These are phyloP conservation scores for Aristolochia fimbriata DNA, from an alignment of 164 flowering plant genomes.

Conservation along the genomic window DNA sequence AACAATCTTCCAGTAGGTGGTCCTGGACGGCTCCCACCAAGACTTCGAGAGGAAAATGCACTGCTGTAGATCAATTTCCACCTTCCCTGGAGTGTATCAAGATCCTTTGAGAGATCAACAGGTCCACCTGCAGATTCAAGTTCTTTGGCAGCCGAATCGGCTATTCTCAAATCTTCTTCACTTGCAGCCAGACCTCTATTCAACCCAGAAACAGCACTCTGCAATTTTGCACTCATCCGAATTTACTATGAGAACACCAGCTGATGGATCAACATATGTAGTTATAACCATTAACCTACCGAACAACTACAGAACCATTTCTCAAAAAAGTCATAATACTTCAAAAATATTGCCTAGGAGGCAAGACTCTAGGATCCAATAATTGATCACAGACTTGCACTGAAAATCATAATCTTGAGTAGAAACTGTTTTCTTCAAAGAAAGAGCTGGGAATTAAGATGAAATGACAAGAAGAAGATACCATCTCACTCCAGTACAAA, in stretches of 20 bases:
- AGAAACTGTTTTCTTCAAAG: too few species aligned
- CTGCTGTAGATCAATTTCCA: conserved; percentile 93
- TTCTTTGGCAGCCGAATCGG: conserved; percentile 78
- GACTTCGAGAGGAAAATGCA: conserved; percentile 85
- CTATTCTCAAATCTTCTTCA: conserved; percentile 62
- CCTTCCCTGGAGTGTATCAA: conserved; percentile 81
- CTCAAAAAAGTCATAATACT: too few species aligned
- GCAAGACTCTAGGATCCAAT: too few species aligned
- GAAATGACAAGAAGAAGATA: too few species aligned
- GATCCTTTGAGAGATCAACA: conserved; percentile 59
- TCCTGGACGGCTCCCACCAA: conserved; percentile 97
- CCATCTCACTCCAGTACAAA: too few species aligned
- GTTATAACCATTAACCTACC: too few species aligned
- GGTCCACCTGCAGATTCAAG: conserved; percentile 67
- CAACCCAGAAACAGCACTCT: conserved; percentile 85
- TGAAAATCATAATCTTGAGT: too few species aligned
- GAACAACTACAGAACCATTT: too few species aligned
- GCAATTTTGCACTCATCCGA: conserved; percentile 18
- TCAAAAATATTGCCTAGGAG: too few species aligned
- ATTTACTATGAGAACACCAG: neutral
- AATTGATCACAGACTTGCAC: too few species aligned
- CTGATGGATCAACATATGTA: too few species aligned
- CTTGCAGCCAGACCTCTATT: conserved; percentile 86
- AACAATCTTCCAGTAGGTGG: conserved; percentile 87
- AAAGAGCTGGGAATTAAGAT: too few species aligned